Evolutionary conservation across 352 stramenopile genomes (phyloP).

Genomic region (Pythium dissimile): DNA sequence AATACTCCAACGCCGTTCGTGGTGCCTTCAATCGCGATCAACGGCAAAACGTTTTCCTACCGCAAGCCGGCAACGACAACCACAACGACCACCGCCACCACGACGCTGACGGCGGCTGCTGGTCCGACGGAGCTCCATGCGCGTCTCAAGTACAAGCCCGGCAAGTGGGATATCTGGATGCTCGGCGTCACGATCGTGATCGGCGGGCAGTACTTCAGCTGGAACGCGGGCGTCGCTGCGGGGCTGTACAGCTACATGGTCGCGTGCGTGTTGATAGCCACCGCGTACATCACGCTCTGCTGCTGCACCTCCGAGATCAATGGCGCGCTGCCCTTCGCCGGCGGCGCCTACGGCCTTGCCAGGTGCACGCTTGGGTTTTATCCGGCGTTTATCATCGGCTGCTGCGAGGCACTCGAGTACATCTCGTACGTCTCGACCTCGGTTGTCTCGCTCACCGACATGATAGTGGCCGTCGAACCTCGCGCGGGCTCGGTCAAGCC

Average conservation of each 20-base stretch:
- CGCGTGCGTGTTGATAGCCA: conserved; percentile 9
- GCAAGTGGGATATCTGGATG: conserved; percentile 20
- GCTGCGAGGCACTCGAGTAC: conserved; percentile 22
- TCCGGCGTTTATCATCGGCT: conserved; percentile 26
- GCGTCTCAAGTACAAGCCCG: conserved; percentile 1
- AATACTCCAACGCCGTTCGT: not conserved
- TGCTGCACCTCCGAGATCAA: conserved; percentile 24
- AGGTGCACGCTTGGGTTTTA: conserved; percentile 28
- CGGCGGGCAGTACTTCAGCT: conserved; percentile 26
- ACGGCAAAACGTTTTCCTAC: not conserved
- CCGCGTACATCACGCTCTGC: conserved; percentile 21
- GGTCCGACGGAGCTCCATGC: not conserved
- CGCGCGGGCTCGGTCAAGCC: not conserved
- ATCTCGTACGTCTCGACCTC: not conserved
- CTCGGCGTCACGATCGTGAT: conserved; percentile 28
- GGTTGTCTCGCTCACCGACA: conserved; percentile 5
- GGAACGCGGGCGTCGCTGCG: conserved; percentile 19
- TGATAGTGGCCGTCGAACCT: not conserved
- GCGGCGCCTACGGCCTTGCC: conserved; percentile 25
- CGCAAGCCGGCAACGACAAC: conserved; percentile 34
- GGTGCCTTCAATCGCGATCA: not conserved
- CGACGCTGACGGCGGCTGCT: not conserved
- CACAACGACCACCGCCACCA: too few species aligned
- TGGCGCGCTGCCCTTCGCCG: conserved; percentile 24
- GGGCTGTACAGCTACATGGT: conserved; percentile 18